phyloP scores from a whole-genome alignment of 495 filamentous ascomycete species.

The Talaromyces nanjingensis region DNA sequence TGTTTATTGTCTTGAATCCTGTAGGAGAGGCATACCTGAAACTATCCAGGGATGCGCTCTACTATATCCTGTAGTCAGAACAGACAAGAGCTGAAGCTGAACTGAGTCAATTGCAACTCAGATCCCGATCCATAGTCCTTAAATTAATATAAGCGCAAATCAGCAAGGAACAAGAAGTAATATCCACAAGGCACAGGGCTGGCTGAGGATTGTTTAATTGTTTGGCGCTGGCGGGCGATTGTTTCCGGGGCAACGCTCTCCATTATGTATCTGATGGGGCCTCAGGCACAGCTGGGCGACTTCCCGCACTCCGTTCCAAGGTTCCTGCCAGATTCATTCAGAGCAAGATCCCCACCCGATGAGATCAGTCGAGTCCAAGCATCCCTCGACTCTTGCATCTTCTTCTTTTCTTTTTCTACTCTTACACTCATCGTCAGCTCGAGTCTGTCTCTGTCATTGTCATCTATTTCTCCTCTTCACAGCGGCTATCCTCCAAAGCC shows the following conservation, averaged over 20 bases:
- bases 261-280: background rate
- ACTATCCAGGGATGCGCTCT: background rate
- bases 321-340: slow-evolving; percentile 1
- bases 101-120: background rate
- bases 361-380: background rate
- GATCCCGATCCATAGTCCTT: background rate
- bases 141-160: background rate
- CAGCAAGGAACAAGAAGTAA: background rate
- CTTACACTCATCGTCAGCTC: background rate
- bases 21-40: background rate
- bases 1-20: background rate
- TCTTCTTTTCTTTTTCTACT: background rate
- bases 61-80: background rate
- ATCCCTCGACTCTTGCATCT: background rate
- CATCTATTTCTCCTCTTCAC: background rate
- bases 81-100: background rate
- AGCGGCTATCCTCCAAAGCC: background rate
- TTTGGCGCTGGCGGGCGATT: background rate
- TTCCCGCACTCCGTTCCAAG: background rate
- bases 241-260: slow-evolving; percentile 4
- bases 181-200: background rate
- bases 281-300: background rate
- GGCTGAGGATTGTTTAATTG: slow-evolving; percentile 2
- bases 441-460: background rate
- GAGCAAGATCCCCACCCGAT: slow-evolving; percentile 4